Evolutionary conservation across 176 grass and related monocot species (phyloP).

Genomic region (Oryza brachyantha): DNA sequence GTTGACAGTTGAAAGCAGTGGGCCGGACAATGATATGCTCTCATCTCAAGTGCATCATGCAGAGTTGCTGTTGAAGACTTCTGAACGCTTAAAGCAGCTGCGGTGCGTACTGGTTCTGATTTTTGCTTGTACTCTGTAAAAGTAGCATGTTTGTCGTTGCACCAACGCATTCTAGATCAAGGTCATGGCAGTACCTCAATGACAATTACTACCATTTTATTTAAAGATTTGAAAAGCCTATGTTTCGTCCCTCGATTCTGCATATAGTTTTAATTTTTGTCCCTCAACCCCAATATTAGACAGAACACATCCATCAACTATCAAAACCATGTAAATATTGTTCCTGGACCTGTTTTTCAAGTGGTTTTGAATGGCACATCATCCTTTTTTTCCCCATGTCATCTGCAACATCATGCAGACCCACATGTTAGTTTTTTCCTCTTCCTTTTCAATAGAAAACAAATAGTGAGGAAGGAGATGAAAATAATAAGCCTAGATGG

Average conservation of each 20-base stretch:
- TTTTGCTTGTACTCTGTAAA: background rate
- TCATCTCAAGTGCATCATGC: constrained; percentile 44
- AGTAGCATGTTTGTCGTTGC: background rate
- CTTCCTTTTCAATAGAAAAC: background rate
- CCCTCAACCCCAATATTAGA: too few species aligned
- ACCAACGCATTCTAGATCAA: background rate
- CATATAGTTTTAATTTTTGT: background rate
- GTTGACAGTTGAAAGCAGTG: constrained; percentile 33
- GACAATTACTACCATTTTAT: background rate
- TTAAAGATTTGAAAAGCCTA: background rate
- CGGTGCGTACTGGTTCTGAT: constrained; percentile 24
- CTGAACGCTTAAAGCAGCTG: constrained; percentile 37
- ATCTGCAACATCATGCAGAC: background rate
- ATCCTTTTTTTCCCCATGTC: background rate
- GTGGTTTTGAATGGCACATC: background rate
- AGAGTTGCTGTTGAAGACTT: constrained; percentile 33
- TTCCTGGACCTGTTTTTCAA: background rate
- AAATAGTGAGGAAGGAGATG: background rate
- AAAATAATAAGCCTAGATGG: background rate
- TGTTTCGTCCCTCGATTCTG: background rate
- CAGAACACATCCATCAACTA: background rate
- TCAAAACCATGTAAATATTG: background rate
- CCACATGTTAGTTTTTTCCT: background rate
- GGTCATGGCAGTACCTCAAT: background rate
- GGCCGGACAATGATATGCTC: constrained; percentile 24